Evolutionary conservation across 78 protist genomes (phyloP).

Genomic region (Dictyostelium citrinum): DNA sequence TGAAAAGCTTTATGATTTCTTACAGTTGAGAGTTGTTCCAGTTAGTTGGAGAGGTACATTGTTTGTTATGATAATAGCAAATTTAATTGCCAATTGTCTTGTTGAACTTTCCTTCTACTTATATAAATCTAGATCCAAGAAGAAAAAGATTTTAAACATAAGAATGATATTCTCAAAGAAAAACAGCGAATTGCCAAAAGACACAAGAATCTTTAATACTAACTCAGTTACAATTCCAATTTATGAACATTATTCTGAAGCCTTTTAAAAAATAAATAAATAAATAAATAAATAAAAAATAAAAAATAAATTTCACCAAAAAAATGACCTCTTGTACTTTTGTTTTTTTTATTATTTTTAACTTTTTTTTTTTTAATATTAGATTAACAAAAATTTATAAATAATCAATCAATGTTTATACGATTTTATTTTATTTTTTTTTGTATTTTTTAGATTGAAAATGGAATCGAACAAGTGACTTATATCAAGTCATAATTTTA

Average conservation of each 20-base stretch:
- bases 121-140: slow-evolving; percentile 1
- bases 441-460: no score
- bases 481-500: no score
- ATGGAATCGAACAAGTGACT: no score
- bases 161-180: slow-evolving; percentile 21
- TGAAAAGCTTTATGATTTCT: slow-evolving; percentile 1
- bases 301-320: no score
- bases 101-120: slow-evolving; percentile 15
- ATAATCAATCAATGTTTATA: no score
- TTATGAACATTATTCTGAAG: neutral
- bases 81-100: slow-evolving; percentile 11
- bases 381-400: no score
- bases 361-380: no score
- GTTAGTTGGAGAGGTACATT: slow-evolving; percentile 25
- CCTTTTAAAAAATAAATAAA: no score
- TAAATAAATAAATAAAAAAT: no score
- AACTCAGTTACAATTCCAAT: slow-evolving; percentile 16
- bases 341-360: no score
- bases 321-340: no score
- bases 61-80: slow-evolving; percentile 11
- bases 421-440: no score
- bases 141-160: slow-evolving; percentile 17
- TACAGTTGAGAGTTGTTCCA: slow-evolving; percentile 16
- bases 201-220: slow-evolving; percentile 2
- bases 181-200: neutral